A percentile compares a stretch with the other conserved stretches of the same genome.
These are phyloP conservation scores for Aspergillus clavatus DNA, from an alignment of 2,329 filamentous ascomycete genomes.

Conservation along the genomic window DNA sequence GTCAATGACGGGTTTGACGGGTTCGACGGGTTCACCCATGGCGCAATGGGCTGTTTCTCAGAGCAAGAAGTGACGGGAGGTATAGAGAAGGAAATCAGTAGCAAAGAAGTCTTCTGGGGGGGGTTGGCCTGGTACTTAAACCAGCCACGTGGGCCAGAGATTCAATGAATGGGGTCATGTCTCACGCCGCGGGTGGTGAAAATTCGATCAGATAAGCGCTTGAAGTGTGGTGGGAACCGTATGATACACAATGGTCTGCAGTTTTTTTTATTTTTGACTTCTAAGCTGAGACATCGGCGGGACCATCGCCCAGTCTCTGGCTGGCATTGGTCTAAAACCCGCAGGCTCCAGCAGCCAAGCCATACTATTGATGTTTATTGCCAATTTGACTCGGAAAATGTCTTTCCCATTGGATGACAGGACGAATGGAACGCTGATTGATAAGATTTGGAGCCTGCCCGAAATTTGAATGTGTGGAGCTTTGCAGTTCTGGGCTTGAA, in stretches of 20 bases:
- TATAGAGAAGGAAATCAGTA: too few relatives aligned
- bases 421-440: background rate
- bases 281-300: background rate
- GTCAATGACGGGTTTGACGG: background rate
- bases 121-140: too few relatives aligned
- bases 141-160: background rate
- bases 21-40: too few relatives aligned
- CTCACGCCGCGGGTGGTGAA: background rate
- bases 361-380: background rate
- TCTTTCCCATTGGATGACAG: background rate
- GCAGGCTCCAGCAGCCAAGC: background rate
- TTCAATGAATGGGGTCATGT: background rate
- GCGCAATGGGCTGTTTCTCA: too few relatives aligned
- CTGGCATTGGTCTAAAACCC: background rate
- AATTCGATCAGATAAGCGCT: background rate
- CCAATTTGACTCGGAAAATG: background rate
- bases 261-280: background rate
- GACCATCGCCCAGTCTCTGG: background rate
- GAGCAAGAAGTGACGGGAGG: too few relatives aligned
- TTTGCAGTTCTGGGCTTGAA: background rate
- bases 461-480: background rate
- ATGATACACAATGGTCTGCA: background rate
- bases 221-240: too few relatives aligned
- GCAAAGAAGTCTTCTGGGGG: too few relatives aligned
- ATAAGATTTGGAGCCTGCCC: background rate